A percentile compares a stretch with the other conserved stretches of the same genome.
These are phyloP conservation scores for Canariomyces notabilis DNA, from an alignment of 2,329 filamentous ascomycete genomes.

Conservation along the genomic window DNA sequence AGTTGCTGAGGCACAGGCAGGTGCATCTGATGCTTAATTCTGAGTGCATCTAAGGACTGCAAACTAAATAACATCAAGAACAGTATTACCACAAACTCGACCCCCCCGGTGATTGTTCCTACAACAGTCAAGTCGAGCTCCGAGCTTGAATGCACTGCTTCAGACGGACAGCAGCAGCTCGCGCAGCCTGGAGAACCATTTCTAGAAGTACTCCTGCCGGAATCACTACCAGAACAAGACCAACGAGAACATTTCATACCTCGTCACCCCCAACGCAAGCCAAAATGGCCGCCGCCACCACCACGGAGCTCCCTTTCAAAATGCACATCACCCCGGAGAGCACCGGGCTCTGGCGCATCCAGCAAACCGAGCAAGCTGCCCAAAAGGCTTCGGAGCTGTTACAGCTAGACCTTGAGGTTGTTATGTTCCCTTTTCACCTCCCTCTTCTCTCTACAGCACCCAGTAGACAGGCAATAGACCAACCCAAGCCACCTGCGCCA, in stretches of 20 bases:
- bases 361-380: slow-evolving; percentile 55
- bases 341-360: slow-evolving; percentile 44
- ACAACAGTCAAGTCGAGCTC: no score
- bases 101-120: no score
- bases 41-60: no score
- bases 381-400: slow-evolving; percentile 61
- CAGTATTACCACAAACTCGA: no score
- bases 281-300: slow-evolving; percentile 6
- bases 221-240: no score
- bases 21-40: no score
- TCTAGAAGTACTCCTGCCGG: background rate
- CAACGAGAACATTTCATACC: slow-evolving; percentile 1
- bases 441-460: background rate
- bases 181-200: background rate
- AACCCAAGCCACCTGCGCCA: no score
- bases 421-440: slow-evolving; percentile 1
- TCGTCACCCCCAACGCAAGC: background rate
- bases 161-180: background rate
- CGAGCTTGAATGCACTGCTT: slow-evolving; percentile 7
- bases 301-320: slow-evolving; percentile 44
- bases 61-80: no score
- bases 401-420: slow-evolving; percentile 66
- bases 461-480: no score
- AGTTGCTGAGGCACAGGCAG: no score
- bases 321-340: slow-evolving; percentile 45